Evolutionary conservation across 805 yeast species (phyloP).

Genomic region (Blastobotrys parvus): DNA sequence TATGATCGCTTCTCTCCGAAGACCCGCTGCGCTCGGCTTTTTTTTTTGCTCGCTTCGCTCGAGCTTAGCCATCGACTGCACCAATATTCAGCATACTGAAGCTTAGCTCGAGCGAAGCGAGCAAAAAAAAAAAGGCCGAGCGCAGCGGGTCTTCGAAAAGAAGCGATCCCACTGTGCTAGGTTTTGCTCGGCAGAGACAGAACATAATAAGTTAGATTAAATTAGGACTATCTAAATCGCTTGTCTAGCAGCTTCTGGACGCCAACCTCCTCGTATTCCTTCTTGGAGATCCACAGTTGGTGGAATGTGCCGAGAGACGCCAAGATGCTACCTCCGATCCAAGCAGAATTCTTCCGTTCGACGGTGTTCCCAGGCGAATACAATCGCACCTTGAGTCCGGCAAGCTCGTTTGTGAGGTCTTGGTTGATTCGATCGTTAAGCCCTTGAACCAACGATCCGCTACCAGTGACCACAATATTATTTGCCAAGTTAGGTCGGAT

Average conservation of each 20-base stretch:
- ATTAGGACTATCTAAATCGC: constrained; percentile 62
- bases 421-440: constrained; percentile 65
- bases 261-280: constrained; percentile 84
- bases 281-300: constrained; percentile 89
- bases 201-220: no score
- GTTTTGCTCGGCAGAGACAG: no score
- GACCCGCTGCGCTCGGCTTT: no score
- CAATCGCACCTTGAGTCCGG: constrained; percentile 78
- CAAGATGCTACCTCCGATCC: constrained; percentile 89
- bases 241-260: constrained; percentile 69
- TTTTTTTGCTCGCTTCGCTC: no score
- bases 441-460: constrained; percentile 73
- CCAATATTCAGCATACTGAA: no score
- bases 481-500: constrained; percentile 82
- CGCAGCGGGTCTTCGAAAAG: no score
- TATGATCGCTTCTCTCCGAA: no score
- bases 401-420: constrained; percentile 62
- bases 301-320: constrained; percentile 90
- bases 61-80: no score
- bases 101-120: no score
- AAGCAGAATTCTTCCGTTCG: constrained; percentile 73
- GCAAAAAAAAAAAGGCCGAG: no score
- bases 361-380: constrained; percentile 64
- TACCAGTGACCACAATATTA: constrained; percentile 81
- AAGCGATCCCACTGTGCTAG: no score